Evolutionary conservation across 2,329 filamentous ascomycete genomes (phyloP).

Genomic region (Talaromyces sp.): DNA sequence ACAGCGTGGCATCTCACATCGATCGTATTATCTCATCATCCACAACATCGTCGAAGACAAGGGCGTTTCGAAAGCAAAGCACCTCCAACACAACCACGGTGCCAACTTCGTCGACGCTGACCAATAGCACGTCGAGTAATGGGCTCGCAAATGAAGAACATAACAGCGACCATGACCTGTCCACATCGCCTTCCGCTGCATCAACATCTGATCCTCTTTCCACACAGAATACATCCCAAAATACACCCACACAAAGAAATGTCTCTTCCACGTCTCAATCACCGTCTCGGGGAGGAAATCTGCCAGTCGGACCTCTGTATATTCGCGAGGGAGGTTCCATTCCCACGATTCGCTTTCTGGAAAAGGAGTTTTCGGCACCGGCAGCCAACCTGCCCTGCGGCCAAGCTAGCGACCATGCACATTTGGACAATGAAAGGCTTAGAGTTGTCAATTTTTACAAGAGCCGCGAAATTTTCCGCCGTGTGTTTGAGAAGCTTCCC

Average conservation of each 20-base stretch:
- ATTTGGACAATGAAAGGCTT: conserved; percentile 92
- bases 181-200: conserved; percentile 4
- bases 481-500: conserved; percentile 68
- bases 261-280: not conserved
- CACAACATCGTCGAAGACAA: conserved; percentile 29
- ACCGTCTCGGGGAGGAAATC: not conserved
- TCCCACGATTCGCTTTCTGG: conserved; percentile 85
- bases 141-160: not conserved
- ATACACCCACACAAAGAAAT: not conserved
- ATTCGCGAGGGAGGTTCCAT: conserved; percentile 96
- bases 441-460: conserved; percentile 82
- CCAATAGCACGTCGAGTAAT: conserved; percentile 17
- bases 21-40: conserved; percentile 34
- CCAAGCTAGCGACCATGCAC: conserved; percentile 87
- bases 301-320: conserved; percentile 59
- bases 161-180: not conserved
- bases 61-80: conserved; percentile 22
- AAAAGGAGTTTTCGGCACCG: conserved; percentile 87
- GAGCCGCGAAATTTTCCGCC: conserved; percentile 83
- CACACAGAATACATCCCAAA: not conserved
- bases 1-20: conserved; percentile 35
- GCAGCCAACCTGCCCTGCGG: conserved; percentile 92
- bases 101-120: conserved; percentile 36
- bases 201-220: not conserved
- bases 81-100: conserved; percentile 19